Evolutionary conservation across 176 grass and related monocot species (phyloP).

Genomic region (Musa troglodytarum): DNA sequence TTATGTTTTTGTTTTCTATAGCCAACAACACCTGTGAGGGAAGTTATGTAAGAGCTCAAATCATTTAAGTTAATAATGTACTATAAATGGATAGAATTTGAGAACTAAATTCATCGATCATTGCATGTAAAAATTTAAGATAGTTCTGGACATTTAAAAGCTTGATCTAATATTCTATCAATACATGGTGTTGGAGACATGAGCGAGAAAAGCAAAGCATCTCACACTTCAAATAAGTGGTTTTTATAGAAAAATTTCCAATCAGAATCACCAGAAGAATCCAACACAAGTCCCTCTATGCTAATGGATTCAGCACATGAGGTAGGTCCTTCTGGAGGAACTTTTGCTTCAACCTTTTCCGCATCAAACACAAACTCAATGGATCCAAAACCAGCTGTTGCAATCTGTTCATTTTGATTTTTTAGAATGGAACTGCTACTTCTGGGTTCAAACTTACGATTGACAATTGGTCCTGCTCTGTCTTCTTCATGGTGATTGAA

Average conservation of each 20-base stretch:
- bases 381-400: slow-evolving; percentile 34
- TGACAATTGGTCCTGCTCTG: neutral
- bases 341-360: slow-evolving; percentile 14
- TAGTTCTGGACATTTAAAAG: neutral
- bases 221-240: slow-evolving; percentile 62
- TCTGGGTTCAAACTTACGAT: slow-evolving; percentile 9
- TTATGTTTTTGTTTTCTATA: too few species aligned
- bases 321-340: slow-evolving; percentile 2
- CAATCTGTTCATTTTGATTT: slow-evolving; percentile 21
- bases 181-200: neutral
- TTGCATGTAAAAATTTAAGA: neutral
- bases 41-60: too few species aligned
- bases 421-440: slow-evolving; percentile 17
- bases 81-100: neutral
- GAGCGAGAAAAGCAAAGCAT: neutral
- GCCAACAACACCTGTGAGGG: too few species aligned
- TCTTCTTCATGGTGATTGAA: neutral
- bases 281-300: slow-evolving; percentile 51
- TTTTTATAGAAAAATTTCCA: slow-evolving; percentile 89
- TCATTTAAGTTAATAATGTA: neutral
- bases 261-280: slow-evolving; percentile 64
- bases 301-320: slow-evolving; percentile 50
- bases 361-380: slow-evolving; percentile 29
- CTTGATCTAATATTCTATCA: neutral
- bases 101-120: neutral